These are phyloP conservation scores for Gardenia jasminoides DNA, from an alignment of 257 asterid species.

Conservation along the genomic window DNA sequence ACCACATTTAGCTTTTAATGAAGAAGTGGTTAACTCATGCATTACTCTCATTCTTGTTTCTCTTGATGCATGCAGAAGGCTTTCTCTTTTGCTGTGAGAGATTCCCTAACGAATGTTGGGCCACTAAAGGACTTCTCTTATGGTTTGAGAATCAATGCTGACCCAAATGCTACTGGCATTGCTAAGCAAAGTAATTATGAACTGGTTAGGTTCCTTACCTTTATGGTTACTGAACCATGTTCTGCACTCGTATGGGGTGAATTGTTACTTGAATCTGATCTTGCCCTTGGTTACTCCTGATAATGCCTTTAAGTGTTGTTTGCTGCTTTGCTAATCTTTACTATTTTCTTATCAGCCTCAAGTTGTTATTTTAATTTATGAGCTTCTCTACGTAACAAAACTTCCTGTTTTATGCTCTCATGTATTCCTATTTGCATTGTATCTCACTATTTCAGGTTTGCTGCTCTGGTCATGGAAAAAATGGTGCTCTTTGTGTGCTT, in stretches of 20 bases:
- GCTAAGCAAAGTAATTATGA: constrained; percentile 94
- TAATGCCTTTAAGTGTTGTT: constrained; percentile 3
- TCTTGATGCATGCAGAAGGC: constrained; percentile 59
- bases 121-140: constrained; percentile 87
- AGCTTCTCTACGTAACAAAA: neutral
- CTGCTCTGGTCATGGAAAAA: constrained; percentile 99
- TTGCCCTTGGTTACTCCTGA: constrained; percentile 14
- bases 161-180: constrained; percentile 75
- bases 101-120: constrained; percentile 87
- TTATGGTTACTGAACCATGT: neutral
- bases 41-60: constrained; percentile 25
- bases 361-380: neutral
- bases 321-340: constrained; percentile 17
- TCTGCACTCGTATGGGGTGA: neutral
- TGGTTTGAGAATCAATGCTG: constrained; percentile 87
- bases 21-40: neutral
- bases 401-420: neutral
- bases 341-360: neutral
- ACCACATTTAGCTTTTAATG: neutral
- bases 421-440: neutral
- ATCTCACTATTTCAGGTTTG: constrained; percentile 63
- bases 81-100: constrained; percentile 89
- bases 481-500: constrained; percentile 90
- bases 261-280: constrained; percentile 7
- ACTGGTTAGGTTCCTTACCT: constrained; percentile 58